Conservation (phyloP, 1,284 basidiomycete genomes). For the Sutorius eximius region DNA sequence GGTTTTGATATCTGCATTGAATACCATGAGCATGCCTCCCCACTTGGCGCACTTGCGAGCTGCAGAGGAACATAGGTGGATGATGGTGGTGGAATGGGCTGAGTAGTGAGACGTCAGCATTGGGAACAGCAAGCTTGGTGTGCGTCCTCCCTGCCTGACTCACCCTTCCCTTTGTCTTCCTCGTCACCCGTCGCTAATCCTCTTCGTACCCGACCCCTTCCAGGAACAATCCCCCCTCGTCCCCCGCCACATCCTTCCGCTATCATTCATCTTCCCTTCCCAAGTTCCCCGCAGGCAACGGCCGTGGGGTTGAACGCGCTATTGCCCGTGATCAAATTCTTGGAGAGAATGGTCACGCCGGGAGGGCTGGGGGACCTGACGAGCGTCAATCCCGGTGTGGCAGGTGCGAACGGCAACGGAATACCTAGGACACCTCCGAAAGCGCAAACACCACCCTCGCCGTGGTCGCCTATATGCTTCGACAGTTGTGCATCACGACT, state of each 20-base stretch:
- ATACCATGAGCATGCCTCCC: conserved; percentile 75
- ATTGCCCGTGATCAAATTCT: conserved; percentile 58
- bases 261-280: conserved; percentile 73
- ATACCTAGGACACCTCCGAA: conserved; percentile 13
- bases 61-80: conserved; percentile 68
- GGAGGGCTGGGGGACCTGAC: conserved; percentile 32
- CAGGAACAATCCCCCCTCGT: conserved; percentile 45
- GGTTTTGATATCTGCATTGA: conserved; percentile 86
- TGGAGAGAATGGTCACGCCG: conserved; percentile 59
- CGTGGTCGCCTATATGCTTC: conserved; percentile 27
- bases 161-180: neutral
- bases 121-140: conserved; percentile 23
- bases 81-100: conserved; percentile 62
- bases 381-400: neutral
- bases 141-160: neutral
- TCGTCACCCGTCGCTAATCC: neutral
- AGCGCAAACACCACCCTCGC: conserved; percentile 13
- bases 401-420: conserved; percentile 1
- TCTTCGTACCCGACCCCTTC: neutral
- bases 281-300: conserved; percentile 58
- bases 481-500: conserved; percentile 19
- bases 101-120: conserved; percentile 36
- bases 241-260: conserved; percentile 69
- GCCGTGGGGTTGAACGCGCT: conserved; percentile 50
- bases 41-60: conserved; percentile 58